Conservation (phyloP, 2,329 filamentous ascomycete genomes). For the Penicillium sp. region DNA sequence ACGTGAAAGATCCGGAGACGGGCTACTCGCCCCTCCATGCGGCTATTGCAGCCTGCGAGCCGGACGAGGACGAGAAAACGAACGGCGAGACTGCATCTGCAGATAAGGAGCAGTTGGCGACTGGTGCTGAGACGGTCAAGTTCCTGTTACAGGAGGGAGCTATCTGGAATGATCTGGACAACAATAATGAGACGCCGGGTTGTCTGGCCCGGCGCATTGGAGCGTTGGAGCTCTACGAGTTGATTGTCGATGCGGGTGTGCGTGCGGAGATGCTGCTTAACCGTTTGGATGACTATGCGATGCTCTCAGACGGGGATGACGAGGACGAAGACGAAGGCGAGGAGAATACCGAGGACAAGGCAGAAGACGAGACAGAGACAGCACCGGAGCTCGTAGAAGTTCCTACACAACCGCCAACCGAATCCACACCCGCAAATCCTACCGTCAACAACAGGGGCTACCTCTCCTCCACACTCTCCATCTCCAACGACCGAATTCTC, state of each 20-base stretch:
- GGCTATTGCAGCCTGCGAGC: constrained; percentile 75
- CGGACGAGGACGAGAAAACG: constrained; percentile 37
- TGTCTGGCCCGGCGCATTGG: constrained; percentile 77
- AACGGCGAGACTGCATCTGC: constrained; percentile 35
- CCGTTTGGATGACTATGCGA: constrained; percentile 79
- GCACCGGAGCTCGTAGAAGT: constrained; percentile 34
- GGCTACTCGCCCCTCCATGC: constrained; percentile 88
- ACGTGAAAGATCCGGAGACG: constrained; percentile 80
- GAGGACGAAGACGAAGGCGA: constrained; percentile 34
- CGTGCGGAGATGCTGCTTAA: constrained; percentile 85
- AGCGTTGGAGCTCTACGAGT: constrained; percentile 71
- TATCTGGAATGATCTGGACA: constrained; percentile 96
- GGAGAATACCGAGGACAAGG: constrained; percentile 11
- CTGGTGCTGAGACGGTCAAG: constrained; percentile 68
- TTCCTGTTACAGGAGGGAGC: constrained; percentile 84
- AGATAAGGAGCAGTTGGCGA: constrained; percentile 51
- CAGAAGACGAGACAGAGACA: constrained; percentile 21
- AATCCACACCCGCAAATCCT: constrained; percentile 25
- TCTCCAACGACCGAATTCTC: constrained; percentile 68
- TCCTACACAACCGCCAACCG: constrained; percentile 16
- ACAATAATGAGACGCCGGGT: constrained; percentile 84
- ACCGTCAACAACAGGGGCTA: constrained; percentile 68
- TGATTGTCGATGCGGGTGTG: constrained; percentile 87
- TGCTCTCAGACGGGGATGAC: constrained; percentile 53
- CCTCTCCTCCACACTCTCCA: constrained; percentile 67